These are phyloP conservation scores for Phlyctochytrium arcticum DNA, from an alignment of 192 early-diverging fungal genomes.

Conservation along the genomic window DNA sequence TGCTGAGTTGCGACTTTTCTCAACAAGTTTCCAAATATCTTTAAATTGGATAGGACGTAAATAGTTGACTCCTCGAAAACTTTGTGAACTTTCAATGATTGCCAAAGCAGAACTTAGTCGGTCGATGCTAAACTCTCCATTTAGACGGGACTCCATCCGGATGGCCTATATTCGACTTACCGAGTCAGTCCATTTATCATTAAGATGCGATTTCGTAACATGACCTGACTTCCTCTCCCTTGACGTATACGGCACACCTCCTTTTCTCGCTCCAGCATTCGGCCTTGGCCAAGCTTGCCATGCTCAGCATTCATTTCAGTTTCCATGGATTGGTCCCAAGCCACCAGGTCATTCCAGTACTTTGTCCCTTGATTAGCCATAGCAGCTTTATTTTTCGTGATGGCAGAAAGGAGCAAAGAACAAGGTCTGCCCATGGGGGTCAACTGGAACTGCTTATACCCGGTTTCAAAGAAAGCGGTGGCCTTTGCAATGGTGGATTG, in stretches of 20 bases:
- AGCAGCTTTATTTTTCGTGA: constrained; percentile 3
- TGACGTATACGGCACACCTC: constrained; percentile 12
- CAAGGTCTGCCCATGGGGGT: constrained; percentile 5
- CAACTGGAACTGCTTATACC: neutral
- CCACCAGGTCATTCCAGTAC: constrained; percentile 27
- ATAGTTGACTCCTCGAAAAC: constrained; percentile 36
- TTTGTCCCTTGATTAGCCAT: constrained; percentile 12
- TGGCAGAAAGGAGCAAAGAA: neutral
- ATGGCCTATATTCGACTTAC: too few relatives aligned
- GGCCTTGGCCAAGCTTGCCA: neutral
- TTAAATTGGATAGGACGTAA: constrained; percentile 30
- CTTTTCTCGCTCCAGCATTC: constrained; percentile 15
- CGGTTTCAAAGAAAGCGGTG: too few relatives aligned
- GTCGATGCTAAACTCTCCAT: constrained; percentile 26
- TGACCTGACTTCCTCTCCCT: constrained; percentile 7
- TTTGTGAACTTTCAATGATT: constrained; percentile 24
- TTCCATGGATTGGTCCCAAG: constrained; percentile 30
- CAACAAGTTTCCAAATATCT: constrained; percentile 32
- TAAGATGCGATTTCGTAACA: constrained; percentile 20
- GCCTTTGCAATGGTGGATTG: too few relatives aligned
- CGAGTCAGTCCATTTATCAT: constrained; percentile 19
- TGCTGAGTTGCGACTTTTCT: constrained; percentile 21
- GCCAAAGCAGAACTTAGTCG: constrained; percentile 27
- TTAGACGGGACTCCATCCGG: too few relatives aligned
- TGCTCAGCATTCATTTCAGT: constrained; percentile 1